phyloP scores from a whole-genome alignment of 2,329 filamentous ascomycete species.

The Scedosporium apiospermum region DNA sequence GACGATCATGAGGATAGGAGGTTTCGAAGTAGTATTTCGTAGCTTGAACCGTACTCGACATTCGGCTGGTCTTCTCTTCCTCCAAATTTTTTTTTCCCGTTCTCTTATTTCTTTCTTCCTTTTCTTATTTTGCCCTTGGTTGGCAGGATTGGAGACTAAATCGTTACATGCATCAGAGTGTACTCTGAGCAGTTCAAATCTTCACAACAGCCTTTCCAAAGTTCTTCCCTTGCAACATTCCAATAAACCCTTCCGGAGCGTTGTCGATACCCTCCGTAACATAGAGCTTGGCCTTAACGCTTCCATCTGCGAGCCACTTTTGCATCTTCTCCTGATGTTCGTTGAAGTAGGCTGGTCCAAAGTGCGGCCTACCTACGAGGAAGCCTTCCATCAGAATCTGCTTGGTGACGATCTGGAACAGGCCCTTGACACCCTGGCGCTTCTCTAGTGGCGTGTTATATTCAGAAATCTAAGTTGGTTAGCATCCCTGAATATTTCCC shows the following conservation, averaged over 20 bases:
- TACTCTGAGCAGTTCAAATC: conserved; percentile 18
- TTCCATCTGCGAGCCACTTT: conserved; percentile 68
- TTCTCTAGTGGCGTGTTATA: conserved; percentile 56
- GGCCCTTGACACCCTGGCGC: conserved; percentile 56
- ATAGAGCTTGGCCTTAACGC: conserved; percentile 59
- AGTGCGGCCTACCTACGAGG: conserved; percentile 56
- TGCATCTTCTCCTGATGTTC: conserved; percentile 70
- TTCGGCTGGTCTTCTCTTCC: too few species aligned
- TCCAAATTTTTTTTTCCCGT: too few species aligned
- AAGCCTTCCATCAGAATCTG: conserved; percentile 66
- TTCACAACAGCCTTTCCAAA: conserved; percentile 79
- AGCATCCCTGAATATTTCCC: neutral
- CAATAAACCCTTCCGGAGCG: conserved; percentile 63
- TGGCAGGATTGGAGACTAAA: too few species aligned
- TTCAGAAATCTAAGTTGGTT: conserved; percentile 45
- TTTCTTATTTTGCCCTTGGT: too few species aligned
- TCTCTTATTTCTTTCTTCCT: too few species aligned
- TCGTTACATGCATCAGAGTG: too few species aligned
- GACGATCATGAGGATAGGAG: too few species aligned
- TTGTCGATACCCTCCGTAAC: conserved; percentile 71
- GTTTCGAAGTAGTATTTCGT: too few species aligned
- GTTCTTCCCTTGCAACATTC: conserved; percentile 69
- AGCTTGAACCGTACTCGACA: too few species aligned
- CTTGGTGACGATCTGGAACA: conserved; percentile 57
- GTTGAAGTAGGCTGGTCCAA: conserved; percentile 55